phyloP scores from a whole-genome alignment of 1,284 basidiomycete species.

The Ceratobasidium sp. region DNA sequence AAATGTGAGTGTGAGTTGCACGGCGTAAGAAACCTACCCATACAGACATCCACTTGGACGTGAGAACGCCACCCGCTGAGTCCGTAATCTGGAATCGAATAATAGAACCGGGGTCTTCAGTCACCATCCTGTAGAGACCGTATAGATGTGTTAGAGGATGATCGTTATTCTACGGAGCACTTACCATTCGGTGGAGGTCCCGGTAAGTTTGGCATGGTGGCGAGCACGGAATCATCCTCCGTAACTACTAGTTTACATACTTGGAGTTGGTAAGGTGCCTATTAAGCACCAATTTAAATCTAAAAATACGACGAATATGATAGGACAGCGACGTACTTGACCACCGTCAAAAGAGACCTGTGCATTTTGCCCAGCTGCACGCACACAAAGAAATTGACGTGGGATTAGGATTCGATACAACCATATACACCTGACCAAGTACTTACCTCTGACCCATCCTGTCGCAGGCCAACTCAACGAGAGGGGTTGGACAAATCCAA shows the following conservation, averaged over 20 bases:
- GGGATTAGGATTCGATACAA: no score
- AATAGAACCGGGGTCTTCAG: not conserved
- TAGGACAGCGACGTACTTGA: not conserved
- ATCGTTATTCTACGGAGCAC: no score
- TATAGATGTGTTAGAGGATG: no score
- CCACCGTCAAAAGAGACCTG: constrained; percentile 12
- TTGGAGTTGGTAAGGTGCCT: no score
- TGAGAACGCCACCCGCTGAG: not conserved
- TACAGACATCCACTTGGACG: no score
- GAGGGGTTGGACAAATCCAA: not conserved
- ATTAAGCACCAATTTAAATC: not conserved
- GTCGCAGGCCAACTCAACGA: not conserved
- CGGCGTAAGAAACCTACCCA: no score
- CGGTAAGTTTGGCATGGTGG: not conserved
- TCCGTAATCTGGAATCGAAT: constrained; percentile 4
- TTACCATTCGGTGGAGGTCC: not conserved
- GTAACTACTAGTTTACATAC: no score
- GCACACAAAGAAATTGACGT: no score
- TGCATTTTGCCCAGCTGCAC: not conserved
- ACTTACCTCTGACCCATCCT: no score
- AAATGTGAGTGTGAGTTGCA: no score
- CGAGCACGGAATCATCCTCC: not conserved
- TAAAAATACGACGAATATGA: not conserved
- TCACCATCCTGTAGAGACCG: not conserved
- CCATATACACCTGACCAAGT: no score